Conservation (phyloP, 192 early-diverging fungal genomes). For the Ambispora gerdemannii region DNA sequence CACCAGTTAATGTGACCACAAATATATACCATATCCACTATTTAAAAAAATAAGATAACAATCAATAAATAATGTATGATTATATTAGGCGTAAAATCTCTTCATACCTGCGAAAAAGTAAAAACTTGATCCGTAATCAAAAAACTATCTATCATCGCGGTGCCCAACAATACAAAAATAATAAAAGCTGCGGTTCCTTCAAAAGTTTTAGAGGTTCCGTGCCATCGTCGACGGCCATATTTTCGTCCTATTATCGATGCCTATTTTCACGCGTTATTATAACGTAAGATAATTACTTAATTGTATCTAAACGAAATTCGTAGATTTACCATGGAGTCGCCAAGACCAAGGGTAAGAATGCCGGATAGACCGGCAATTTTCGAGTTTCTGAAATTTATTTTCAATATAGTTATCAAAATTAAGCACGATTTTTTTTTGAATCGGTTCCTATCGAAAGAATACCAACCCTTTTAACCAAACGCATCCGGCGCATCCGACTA, state of each 20-base stretch:
- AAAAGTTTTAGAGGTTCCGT: conserved; percentile 71
- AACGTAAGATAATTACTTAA: conserved; percentile 1
- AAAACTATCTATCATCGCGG: conserved; percentile 24
- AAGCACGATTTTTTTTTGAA: not conserved
- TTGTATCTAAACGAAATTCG: not conserved
- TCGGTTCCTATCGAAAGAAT: not conserved
- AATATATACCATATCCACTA: conserved; percentile 36
- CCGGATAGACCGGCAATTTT: conserved; percentile 63
- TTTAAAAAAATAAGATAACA: not conserved
- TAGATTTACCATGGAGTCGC: conserved; percentile 69
- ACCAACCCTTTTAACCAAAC: conserved; percentile 78
- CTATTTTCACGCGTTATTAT: conserved; percentile 27
- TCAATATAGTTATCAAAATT: conserved; percentile 29
- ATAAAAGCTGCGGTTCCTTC: conserved; percentile 87
- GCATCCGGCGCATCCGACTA: conserved; percentile 86
- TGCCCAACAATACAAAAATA: conserved; percentile 55
- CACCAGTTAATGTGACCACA: conserved; percentile 40
- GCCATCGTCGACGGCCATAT: conserved; percentile 73
- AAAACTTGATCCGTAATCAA: conserved; percentile 17
- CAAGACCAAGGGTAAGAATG: conserved; percentile 84
- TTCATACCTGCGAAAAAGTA: conserved; percentile 26
- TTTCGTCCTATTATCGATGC: conserved; percentile 83
- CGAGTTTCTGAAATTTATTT: conserved; percentile 38
- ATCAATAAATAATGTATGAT: not conserved
- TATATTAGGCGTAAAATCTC: not conserved